These are phyloP conservation scores for Haberlea rhodopensis DNA, from an alignment of 257 asterid species.

Conservation along the genomic window DNA sequence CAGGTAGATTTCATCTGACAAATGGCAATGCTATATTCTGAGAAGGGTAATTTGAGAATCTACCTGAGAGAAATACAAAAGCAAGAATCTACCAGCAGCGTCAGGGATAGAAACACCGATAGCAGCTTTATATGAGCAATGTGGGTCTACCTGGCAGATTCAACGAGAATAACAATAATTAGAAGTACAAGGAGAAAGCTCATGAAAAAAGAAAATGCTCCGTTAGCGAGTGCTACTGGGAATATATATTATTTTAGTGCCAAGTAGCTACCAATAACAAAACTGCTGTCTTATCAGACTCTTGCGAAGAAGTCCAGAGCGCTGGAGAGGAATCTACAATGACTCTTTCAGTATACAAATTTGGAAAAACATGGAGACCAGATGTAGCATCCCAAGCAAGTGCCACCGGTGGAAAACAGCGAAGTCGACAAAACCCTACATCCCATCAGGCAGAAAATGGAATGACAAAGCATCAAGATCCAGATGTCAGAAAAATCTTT, in stretches of 20 bases:
- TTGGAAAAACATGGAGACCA: constrained; percentile 90
- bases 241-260: constrained; percentile 14
- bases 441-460: constrained; percentile 24
- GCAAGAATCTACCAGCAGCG: constrained; percentile 85
- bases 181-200: constrained; percentile 2
- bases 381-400: constrained; percentile 95
- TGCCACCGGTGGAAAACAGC: constrained; percentile 97
- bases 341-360: constrained; percentile 72
- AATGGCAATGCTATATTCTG: constrained; percentile 19
- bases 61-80: constrained; percentile 81
- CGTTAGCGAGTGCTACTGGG: constrained; percentile 17
- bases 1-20: constrained; percentile 15
- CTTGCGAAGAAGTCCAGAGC: constrained; percentile 66
- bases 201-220: constrained; percentile 19
- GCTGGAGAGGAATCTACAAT: constrained; percentile 94
- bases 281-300: constrained; percentile 69
- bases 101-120: constrained; percentile 55
- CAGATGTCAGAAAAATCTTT: no score
- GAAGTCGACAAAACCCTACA: constrained; percentile 85
- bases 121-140: constrained; percentile 82
- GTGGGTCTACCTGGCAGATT: constrained; percentile 85
- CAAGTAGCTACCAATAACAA: constrained; percentile 58
- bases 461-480: constrained; percentile 18
- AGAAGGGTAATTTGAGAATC: constrained; percentile 26
- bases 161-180: constrained; percentile 18